A percentile compares a stretch with the other conserved stretches of the same genome.
phyloP scores from a whole-genome alignment of 2,329 filamentous ascomycete species.

The Fusarium incarnatum region DNA sequence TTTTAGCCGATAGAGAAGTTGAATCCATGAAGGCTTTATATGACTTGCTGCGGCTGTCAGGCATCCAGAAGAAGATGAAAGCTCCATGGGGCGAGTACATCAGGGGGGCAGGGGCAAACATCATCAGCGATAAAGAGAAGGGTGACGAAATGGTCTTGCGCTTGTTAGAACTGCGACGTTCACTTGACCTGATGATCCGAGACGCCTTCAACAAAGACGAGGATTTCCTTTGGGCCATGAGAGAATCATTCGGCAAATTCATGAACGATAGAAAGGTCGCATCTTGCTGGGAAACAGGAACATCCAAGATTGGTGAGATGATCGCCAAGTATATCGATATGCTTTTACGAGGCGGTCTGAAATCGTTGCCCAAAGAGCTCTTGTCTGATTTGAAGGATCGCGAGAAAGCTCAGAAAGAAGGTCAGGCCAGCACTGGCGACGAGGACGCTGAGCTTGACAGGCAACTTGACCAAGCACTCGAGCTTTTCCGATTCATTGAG shows the following conservation, averaged over 20 bases:
- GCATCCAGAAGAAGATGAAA: slow-evolving; percentile 76
- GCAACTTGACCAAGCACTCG: slow-evolving; percentile 91
- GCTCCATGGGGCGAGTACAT: slow-evolving; percentile 84
- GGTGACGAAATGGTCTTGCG: slow-evolving; percentile 88
- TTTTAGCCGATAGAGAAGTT: slow-evolving; percentile 78
- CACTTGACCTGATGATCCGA: slow-evolving; percentile 80
- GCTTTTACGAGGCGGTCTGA: slow-evolving; percentile 87
- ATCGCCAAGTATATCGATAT: slow-evolving; percentile 97
- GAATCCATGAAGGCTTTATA: slow-evolving; percentile 82
- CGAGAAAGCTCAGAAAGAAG: slow-evolving; percentile 68
- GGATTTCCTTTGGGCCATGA: slow-evolving; percentile 79
- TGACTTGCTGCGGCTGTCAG: slow-evolving; percentile 77
- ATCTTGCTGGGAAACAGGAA: slow-evolving; percentile 80
- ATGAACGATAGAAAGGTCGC: slow-evolving; percentile 89
- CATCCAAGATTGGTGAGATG: slow-evolving; percentile 97
- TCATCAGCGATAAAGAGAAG: slow-evolving; percentile 83
- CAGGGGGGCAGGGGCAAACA: slow-evolving; percentile 75
- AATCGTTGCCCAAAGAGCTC: slow-evolving; percentile 79
- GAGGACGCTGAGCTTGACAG: slow-evolving; percentile 93
- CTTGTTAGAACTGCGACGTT: slow-evolving; percentile 82
- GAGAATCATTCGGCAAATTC: slow-evolving; percentile 88
- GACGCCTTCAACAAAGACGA: slow-evolving; percentile 82
- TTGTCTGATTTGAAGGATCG: slow-evolving; percentile 71
- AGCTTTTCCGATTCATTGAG: slow-evolving; percentile 96
- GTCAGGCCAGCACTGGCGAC: slow-evolving; percentile 77